Conservation (phyloP, 1,284 basidiomycete genomes). For the Sphaerobolus stellatus region DNA sequence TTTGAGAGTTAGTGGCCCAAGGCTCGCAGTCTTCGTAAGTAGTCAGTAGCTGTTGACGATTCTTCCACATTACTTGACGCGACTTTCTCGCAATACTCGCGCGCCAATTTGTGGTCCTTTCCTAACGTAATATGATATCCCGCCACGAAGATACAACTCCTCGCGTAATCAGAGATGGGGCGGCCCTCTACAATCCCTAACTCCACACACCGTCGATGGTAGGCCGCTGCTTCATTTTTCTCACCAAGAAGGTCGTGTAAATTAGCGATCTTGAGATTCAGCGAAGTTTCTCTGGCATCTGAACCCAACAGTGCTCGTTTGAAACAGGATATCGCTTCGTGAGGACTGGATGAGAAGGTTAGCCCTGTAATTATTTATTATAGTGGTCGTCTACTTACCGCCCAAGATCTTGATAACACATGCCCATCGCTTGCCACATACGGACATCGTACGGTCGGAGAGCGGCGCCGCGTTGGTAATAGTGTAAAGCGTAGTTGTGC, state of each 20-base stretch:
- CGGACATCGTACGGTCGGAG: slow-evolving; percentile 94
- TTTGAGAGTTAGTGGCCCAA: too few relatives aligned
- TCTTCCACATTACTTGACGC: slow-evolving; percentile 70
- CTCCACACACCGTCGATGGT: slow-evolving; percentile 73
- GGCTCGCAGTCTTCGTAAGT: slow-evolving; percentile 6
- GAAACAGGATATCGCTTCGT: slow-evolving; percentile 86
- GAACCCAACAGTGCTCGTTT: slow-evolving; percentile 86
- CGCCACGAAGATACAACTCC: slow-evolving; percentile 79
- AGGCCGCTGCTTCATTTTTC: slow-evolving; percentile 61
- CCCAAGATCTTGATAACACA: slow-evolving; percentile 90
- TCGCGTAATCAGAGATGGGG: slow-evolving; percentile 70
- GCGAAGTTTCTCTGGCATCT: slow-evolving; percentile 74
- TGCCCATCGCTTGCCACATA: slow-evolving; percentile 93
- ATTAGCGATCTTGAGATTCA: slow-evolving; percentile 76
- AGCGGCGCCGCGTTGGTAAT: slow-evolving; percentile 95
- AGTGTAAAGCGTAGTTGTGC: slow-evolving; percentile 94
- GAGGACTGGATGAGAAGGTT: slow-evolving; percentile 47
- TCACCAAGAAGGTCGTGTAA: slow-evolving; percentile 72
- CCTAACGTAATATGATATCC: slow-evolving; percentile 67
- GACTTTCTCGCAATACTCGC: slow-evolving; percentile 68
- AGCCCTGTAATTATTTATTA: neutral
- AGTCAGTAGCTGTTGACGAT: slow-evolving; percentile 21
- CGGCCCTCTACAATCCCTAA: slow-evolving; percentile 66
- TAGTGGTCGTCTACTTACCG: slow-evolving; percentile 46
- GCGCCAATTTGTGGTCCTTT: slow-evolving; percentile 61